Conservation (phyloP, 306 rosid species). For the Aeschynomene evenia region DNA sequence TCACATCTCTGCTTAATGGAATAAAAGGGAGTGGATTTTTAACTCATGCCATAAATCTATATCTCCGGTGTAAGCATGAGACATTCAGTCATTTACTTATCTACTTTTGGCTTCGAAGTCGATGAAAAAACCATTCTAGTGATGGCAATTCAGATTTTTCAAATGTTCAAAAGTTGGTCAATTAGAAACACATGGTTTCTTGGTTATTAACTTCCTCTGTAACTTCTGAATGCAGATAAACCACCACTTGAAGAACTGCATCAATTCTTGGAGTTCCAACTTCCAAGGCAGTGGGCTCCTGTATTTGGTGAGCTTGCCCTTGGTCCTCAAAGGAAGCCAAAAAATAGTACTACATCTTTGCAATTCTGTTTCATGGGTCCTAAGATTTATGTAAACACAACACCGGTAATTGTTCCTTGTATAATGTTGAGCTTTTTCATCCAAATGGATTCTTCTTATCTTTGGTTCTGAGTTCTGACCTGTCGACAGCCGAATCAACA, state of each 20-base stretch:
- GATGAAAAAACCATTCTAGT: neutral
- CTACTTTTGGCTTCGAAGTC: conserved; percentile 11
- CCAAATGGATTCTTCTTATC: neutral
- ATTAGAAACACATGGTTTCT: neutral
- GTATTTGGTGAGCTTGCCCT: conserved; percentile 83
- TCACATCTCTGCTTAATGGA: conserved; percentile 79
- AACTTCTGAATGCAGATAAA: conserved; percentile 58
- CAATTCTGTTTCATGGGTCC: conserved; percentile 93
- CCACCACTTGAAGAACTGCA: conserved; percentile 69
- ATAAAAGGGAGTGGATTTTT: conserved; percentile 84
- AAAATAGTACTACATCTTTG: conserved; percentile 58
- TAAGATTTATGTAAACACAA: conserved; percentile 74
- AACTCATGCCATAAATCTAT: conserved; percentile 87
- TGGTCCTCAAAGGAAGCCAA: conserved; percentile 71
- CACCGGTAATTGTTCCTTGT: conserved; percentile 49
- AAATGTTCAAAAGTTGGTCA: neutral
- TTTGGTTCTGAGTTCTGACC: conserved; percentile 7
- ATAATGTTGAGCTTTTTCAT: neutral
- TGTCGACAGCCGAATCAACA: neutral
- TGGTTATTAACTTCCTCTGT: conserved; percentile 2
- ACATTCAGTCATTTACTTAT: conserved; percentile 8
- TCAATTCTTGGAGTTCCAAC: conserved; percentile 82
- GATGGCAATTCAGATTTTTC: neutral
- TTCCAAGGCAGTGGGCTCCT: conserved; percentile 88
- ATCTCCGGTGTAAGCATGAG: conserved; percentile 70